These are phyloP conservation scores for Podila clonocystis DNA, from an alignment of 192 early-diverging fungal genomes.

Conservation along the genomic window DNA sequence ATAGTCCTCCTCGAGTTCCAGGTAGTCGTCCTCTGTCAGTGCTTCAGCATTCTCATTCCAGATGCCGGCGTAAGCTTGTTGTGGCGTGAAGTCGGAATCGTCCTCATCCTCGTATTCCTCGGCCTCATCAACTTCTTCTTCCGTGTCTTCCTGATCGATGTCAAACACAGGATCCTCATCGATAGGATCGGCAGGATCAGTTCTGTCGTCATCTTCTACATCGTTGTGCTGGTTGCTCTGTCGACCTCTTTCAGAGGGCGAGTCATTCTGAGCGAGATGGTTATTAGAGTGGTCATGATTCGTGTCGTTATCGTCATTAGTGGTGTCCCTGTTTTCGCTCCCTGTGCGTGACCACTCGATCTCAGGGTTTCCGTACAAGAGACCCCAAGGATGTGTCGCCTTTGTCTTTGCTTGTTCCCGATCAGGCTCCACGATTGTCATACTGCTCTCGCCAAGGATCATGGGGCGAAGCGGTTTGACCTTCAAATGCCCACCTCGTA, in stretches of 20 bases:
- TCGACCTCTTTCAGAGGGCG: too few relatives aligned
- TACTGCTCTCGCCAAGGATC: slow-evolving; percentile 10
- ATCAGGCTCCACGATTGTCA: slow-evolving; percentile 1
- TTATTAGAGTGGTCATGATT: slow-evolving; percentile 5
- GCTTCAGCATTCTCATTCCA: slow-evolving; percentile 18
- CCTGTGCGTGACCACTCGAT: not conserved
- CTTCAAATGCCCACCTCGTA: not conserved
- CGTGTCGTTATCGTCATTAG: not conserved
- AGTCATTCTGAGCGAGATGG: too few relatives aligned
- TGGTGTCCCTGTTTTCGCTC: not conserved
- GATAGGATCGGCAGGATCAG: not conserved
- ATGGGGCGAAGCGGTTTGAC: not conserved
- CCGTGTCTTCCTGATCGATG: not conserved
- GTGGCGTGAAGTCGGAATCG: slow-evolving; percentile 1
- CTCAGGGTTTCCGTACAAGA: not conserved
- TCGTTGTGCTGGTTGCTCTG: not conserved
- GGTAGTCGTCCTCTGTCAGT: slow-evolving; percentile 26
- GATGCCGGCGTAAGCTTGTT: slow-evolving; percentile 15
- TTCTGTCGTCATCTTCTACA: not conserved
- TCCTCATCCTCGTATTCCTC: not conserved
- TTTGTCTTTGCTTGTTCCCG: not conserved
- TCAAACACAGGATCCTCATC: not conserved
- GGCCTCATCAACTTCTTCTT: not conserved
- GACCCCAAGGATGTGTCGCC: not conserved
- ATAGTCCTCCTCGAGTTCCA: slow-evolving; percentile 35